Base-by-base conservation (phyloP, 2,329 filamentous ascomycete species). In the Biscogniauxia marginata region DNA sequence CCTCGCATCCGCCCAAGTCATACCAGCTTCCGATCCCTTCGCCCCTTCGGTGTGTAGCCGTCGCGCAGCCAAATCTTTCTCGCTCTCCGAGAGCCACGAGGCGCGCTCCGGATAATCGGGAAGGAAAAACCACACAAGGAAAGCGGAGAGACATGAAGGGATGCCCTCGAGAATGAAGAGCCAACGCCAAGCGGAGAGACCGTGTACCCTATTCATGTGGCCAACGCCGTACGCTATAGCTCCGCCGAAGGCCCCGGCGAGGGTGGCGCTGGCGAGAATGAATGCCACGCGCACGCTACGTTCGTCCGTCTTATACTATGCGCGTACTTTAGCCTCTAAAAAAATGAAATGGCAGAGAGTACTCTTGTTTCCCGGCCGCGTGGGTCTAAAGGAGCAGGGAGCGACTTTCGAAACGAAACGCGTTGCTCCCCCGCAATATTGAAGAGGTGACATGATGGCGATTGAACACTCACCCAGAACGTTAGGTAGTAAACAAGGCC, bases 211-310 rank as follows among this genome's bases (percentile, higher is more conserved):
- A 60, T 91, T 85, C 83, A 93, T 87, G 65, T 88, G 85, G 0
- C 87, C 86, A 56, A 92, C 87, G 2, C 79, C 87, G 59, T 87
- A 91, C 1, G 89, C 89, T 6, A 93, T 82, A 1, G 90, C 79
- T 3, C 89, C 89, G n/a, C 89, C 88, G 62, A 85, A 91, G 13
- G 89, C 89, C 6, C 89, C 89, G 0, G 88, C 87, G 1, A 91
- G 77, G 0, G 89, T 88, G 1, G 87, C 85, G 16, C 79, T 84
- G 16, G 86, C 83, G 56, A 91, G 86, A 1, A 92, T 82, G 57
- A 89, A 85, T 2, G 87, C 87, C 2, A 91, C 85, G 4, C 89
- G 81, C n/a, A 90, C 73, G 20, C 86, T 88, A 3, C 89, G 80
- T 72, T 92, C 88, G 18, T 84, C 80, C 62, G 84, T 83, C 46